Conservation (phyloP, 108 stramenopile species). For the Cyclotella distinguenda region DNA sequence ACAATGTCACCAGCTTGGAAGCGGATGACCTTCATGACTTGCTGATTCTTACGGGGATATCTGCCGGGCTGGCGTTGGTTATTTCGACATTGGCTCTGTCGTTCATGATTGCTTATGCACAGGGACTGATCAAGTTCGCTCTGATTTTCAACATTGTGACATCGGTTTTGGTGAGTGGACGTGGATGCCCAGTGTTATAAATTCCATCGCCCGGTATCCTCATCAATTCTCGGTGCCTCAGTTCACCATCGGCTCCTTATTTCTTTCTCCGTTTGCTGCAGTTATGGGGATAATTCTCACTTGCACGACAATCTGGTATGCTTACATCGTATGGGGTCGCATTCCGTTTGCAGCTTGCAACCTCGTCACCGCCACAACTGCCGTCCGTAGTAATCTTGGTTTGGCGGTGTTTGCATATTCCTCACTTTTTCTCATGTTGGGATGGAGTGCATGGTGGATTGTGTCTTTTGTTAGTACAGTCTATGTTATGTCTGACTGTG, state of each 20-base stretch:
- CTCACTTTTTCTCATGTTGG: conserved; percentile 50
- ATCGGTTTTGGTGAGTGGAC: conserved; percentile 31
- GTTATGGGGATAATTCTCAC: conserved; percentile 48
- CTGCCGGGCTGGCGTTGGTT: conserved; percentile 27
- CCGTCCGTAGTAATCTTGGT: conserved; percentile 67
- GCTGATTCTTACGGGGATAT: conserved; percentile 27
- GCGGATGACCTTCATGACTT: conserved; percentile 31
- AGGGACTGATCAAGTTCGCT: conserved; percentile 59
- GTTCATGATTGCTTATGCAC: conserved; percentile 51
- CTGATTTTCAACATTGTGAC: conserved; percentile 63
- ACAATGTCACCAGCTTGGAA: conserved; percentile 7
- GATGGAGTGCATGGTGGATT: conserved; percentile 66
- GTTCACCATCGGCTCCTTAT: conserved; percentile 23
- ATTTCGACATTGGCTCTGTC: conserved; percentile 25
- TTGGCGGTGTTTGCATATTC: conserved; percentile 61
- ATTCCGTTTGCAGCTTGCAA: conserved; percentile 84
- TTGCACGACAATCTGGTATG: conserved; percentile 49
- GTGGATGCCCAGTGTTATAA: too few relatives aligned
- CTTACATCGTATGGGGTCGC: conserved; percentile 63
- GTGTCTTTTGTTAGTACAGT: conserved; percentile 51
- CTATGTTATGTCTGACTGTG: conserved; percentile 49
- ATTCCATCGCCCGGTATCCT: too few relatives aligned
- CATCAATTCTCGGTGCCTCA: conserved; percentile 7
- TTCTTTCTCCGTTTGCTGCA: conserved; percentile 43
- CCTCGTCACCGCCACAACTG: conserved; percentile 66